phyloP scores from a whole-genome alignment of 345 rosid genomes.

The Euphorbia lathyris region DNA sequence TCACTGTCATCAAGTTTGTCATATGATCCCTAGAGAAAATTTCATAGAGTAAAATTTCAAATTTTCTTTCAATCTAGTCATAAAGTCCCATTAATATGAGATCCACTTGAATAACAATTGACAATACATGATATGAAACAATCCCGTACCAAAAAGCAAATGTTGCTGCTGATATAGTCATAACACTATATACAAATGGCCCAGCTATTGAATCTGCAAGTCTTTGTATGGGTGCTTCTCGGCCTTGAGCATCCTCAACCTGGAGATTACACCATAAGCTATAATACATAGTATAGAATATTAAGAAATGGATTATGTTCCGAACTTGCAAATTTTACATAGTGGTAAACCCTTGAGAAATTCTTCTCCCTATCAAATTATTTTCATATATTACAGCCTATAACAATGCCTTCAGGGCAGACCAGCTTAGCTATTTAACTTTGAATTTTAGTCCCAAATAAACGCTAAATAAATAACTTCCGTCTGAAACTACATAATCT shows the following conservation, averaged over 20 bases:
- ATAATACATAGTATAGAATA: not conserved
- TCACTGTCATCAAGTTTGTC: not conserved
- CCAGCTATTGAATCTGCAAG: constrained; percentile 96
- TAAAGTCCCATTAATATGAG: not conserved
- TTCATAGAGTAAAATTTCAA: not conserved
- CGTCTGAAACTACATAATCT: no score
- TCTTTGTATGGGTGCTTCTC: constrained; percentile 92
- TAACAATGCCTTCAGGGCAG: not conserved
- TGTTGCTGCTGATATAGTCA: constrained; percentile 80
- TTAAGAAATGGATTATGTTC: not conserved
- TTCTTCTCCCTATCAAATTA: not conserved
- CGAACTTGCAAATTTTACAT: constrained; percentile 2
- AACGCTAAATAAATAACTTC: no score
- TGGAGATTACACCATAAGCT: constrained; percentile 31
- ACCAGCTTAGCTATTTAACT: not conserved
- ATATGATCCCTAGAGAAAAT: constrained; percentile 3
- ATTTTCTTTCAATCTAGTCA: constrained; percentile 1
- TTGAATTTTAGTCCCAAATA: not conserved
- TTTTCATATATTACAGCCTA: not conserved
- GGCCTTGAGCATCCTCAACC: constrained; percentile 97
- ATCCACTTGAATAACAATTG: not conserved
- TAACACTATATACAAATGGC: constrained; percentile 82
- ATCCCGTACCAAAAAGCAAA: constrained; percentile 78
- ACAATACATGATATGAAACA: constrained; percentile 21
- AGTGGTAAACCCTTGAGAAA: not conserved